Evolutionary conservation across 2,329 filamentous ascomycete genomes (phyloP).

Genomic region (Cyanodermella asteris): DNA sequence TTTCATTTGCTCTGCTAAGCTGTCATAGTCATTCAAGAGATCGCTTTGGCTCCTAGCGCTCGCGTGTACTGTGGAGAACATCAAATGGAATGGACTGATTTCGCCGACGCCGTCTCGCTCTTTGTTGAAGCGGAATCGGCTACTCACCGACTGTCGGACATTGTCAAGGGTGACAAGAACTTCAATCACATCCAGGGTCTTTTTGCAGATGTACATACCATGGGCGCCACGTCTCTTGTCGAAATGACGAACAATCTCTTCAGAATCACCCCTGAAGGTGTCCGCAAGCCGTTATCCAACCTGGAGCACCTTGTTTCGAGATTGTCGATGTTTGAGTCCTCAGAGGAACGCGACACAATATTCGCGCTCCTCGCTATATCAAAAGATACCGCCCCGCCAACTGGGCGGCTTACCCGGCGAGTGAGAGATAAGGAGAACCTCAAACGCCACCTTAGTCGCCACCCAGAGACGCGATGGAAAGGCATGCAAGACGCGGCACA

Average conservation of each 20-base stretch:
- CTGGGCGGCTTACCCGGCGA: too few relatives aligned
- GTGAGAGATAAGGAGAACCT: too few relatives aligned
- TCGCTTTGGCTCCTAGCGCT: conserved; percentile 15
- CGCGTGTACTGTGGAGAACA: conserved; percentile 18
- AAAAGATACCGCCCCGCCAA: conserved; percentile 12
- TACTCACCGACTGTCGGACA: conserved; percentile 16
- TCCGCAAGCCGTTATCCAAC: conserved; percentile 9
- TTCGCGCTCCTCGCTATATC: conserved; percentile 17
- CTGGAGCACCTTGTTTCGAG: conserved; percentile 16
- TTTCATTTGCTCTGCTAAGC: too few relatives aligned
- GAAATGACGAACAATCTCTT: conserved; percentile 16
- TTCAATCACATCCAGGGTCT: conserved; percentile 11
- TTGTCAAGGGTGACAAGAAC: conserved; percentile 13
- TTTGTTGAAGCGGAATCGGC: conserved; percentile 19
- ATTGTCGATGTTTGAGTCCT: conserved; percentile 14
- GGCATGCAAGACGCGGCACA: too few relatives aligned
- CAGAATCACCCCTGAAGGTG: conserved; percentile 5
- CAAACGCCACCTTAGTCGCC: too few relatives aligned
- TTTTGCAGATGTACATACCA: conserved; percentile 16
- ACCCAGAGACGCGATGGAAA: too few relatives aligned
- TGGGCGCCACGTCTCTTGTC: conserved; percentile 17
- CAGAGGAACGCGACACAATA: conserved; percentile 13
- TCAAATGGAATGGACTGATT: conserved; percentile 15
- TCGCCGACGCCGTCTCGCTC: conserved; percentile 18
- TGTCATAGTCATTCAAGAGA: conserved; percentile 24